Evolutionary conservation across 495 filamentous ascomycete genomes (phyloP).

Genomic region (Talaromyces wortmannii): DNA sequence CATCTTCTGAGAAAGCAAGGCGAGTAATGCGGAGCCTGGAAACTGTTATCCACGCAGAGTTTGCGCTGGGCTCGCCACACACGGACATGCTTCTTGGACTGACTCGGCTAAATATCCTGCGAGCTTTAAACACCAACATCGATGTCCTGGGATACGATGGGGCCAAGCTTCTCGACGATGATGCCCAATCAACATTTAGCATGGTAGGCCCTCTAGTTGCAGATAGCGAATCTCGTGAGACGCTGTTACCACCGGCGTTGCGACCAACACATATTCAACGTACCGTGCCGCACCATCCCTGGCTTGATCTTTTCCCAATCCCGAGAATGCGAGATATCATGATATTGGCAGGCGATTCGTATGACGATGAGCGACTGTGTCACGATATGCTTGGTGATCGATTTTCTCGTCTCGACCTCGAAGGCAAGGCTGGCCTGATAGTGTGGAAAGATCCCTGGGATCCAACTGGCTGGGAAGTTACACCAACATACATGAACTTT

Average conservation of each 20-base stretch:
- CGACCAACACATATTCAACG: conserved; percentile 27
- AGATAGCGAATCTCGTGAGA: not conserved
- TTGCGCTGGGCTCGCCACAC: conserved; percentile 10
- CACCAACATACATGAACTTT: conserved; percentile 23
- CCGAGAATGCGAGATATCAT: conserved; percentile 26
- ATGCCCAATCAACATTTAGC: conserved; percentile 18
- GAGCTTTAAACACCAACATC: conserved; percentile 17
- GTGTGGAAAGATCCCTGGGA: conserved; percentile 42
- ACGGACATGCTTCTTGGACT: conserved; percentile 20
- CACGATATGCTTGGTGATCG: conserved; percentile 18
- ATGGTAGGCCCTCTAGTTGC: not conserved
- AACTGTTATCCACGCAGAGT: not conserved
- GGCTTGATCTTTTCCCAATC: conserved; percentile 30
- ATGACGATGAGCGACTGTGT: conserved; percentile 34
- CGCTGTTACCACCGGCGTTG: conserved; percentile 15
- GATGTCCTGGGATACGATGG: conserved; percentile 7
- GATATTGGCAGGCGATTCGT: conserved; percentile 24
- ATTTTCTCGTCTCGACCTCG: conserved; percentile 1
- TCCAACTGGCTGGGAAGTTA: conserved; percentile 32
- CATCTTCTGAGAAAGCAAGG: not conserved
- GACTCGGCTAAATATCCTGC: conserved; percentile 17
- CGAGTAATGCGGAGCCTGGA: not conserved
- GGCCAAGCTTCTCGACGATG: conserved; percentile 9
- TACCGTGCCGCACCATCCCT: conserved; percentile 26
- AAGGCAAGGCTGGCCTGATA: conserved; percentile 17